phyloP scores from a whole-genome alignment of 805 yeast species.

The Ogataea henricii region DNA sequence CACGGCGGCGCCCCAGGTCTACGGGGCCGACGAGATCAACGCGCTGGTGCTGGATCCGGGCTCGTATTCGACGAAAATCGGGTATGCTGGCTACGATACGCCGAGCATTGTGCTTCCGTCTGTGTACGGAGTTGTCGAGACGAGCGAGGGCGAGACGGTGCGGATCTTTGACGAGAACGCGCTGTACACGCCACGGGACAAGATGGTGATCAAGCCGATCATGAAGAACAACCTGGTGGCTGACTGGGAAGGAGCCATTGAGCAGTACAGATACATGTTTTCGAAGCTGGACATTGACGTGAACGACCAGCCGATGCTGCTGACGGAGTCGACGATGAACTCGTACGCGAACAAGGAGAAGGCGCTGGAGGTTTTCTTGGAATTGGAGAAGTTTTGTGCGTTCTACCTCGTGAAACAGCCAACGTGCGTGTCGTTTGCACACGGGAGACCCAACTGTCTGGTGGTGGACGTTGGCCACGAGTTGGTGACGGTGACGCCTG shows the following conservation, averaged over 20 bases:
- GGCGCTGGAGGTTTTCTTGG: slow-evolving; percentile 72
- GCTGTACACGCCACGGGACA: slow-evolving; percentile 47
- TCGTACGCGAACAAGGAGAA: slow-evolving; percentile 63
- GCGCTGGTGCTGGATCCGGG: slow-evolving; percentile 94
- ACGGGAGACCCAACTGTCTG: slow-evolving; percentile 83
- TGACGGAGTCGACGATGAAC: slow-evolving; percentile 91
- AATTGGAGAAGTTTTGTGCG: slow-evolving; percentile 73
- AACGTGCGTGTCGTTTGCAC: slow-evolving; percentile 85
- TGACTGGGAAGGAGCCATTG: slow-evolving; percentile 87
- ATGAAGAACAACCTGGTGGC: slow-evolving; percentile 60
- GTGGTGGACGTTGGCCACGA: slow-evolving; percentile 89
- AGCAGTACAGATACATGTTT: slow-evolving; percentile 68
- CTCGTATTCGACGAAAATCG: slow-evolving; percentile 76
- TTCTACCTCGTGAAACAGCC: slow-evolving; percentile 79
- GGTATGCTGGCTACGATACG: slow-evolving; percentile 89
- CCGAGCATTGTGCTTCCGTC: slow-evolving; percentile 81
- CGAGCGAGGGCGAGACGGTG: slow-evolving; percentile 19
- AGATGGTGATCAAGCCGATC: slow-evolving; percentile 56
- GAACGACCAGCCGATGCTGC: slow-evolving; percentile 69
- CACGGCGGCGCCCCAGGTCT: slow-evolving; percentile 49
- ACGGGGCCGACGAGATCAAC: slow-evolving; percentile 80
- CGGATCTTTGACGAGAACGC: slow-evolving; percentile 35
- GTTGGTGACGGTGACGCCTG: slow-evolving; percentile 73
- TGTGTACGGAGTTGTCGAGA: slow-evolving; percentile 46
- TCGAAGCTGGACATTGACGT: slow-evolving; percentile 53